Evolutionary conservation across 202 grass and related monocot species (phyloP), one percentile per base, ranked within the genome.

Genomic region (Digitaria exilis): DNA sequence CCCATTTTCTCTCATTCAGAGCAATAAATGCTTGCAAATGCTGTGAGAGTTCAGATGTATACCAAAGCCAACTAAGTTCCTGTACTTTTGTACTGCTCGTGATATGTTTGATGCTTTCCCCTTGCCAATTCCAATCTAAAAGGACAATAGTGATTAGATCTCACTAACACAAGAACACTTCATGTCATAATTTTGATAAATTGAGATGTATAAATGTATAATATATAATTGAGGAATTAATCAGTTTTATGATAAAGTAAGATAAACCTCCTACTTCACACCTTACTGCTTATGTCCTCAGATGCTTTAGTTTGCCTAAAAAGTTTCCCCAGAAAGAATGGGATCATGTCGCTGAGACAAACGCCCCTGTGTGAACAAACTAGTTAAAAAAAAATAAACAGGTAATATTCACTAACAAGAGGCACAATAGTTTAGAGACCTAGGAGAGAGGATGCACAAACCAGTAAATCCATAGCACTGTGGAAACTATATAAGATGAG

Each of bases 401-500:
- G 13, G 71, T 77, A 42, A 6, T 24, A 67, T 58, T 83, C 13
- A 39, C 50, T 21, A 26, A 58, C n/a, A 49, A 24, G 58, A 65
- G 22, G 25, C 7, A 85, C 4, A 60, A 52, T 59, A 69, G n/a
- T 67, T 22, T 79, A 68, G 43, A 56, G 37, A 43, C 3, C 13
- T 32, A 56, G 35, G 72, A 87, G 21, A 57, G 71, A 76, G 69
- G 39, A 70, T 77, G 41, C 80, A 79, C 79, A 59, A 86, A 97
- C 94, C 91, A 97, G 73, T 97, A 97, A 89, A 97, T 88, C 94
- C 94, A 97, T 42, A 94, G 76, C 37, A 97, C 64, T 70, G 91
- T 97, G 13, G 91, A 97, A 72, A 94, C 69, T 79, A 97, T 89
- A 72, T 90, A 92, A 66, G 91, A 78, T 81, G 91, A 80, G 92